Conservation (phyloP, 164 flowering plant species). For the Santalum album region DNA sequence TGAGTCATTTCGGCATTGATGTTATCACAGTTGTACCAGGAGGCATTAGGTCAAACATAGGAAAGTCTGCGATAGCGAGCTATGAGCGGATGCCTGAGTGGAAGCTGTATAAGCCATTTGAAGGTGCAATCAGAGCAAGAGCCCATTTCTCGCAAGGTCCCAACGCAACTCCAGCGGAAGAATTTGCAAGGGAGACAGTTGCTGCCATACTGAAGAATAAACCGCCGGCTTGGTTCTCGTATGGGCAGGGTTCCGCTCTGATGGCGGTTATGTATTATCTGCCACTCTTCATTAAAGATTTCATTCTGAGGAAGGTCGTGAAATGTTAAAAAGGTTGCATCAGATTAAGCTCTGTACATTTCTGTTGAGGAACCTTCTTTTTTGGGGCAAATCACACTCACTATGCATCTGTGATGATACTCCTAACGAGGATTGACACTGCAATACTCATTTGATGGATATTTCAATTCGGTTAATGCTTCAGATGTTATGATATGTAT, state of each 20-base stretch:
- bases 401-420: too few species aligned
- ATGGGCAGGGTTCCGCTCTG: slow-evolving; percentile 45
- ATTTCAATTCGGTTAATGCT: too few species aligned
- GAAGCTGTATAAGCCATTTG: slow-evolving; percentile 71
- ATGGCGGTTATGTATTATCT: slow-evolving; percentile 47
- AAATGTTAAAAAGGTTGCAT: slow-evolving; percentile 21
- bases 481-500: too few species aligned
- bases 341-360: too few species aligned
- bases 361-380: too few species aligned
- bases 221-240: slow-evolving; percentile 77
- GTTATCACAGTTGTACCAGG: slow-evolving; percentile 80
- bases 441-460: too few species aligned
- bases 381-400: too few species aligned
- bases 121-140: slow-evolving; percentile 43
- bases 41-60: slow-evolving; percentile 66
- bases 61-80: slow-evolving; percentile 33
- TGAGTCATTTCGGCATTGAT: slow-evolving; percentile 59
- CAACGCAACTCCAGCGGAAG: slow-evolving; percentile 61
- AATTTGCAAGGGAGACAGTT: slow-evolving; percentile 70
- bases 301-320: slow-evolving; percentile 27
- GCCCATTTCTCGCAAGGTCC: slow-evolving; percentile 47
- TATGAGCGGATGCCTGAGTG: slow-evolving; percentile 68
- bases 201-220: slow-evolving; percentile 51
- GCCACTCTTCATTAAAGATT: slow-evolving; percentile 56
- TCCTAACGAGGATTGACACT: too few species aligned